Evolutionary conservation across 2,329 filamentous ascomycete species (phyloP), one percentile per base, ranked within the genome.

Genomic region (Colletotrichum sp.): DNA sequence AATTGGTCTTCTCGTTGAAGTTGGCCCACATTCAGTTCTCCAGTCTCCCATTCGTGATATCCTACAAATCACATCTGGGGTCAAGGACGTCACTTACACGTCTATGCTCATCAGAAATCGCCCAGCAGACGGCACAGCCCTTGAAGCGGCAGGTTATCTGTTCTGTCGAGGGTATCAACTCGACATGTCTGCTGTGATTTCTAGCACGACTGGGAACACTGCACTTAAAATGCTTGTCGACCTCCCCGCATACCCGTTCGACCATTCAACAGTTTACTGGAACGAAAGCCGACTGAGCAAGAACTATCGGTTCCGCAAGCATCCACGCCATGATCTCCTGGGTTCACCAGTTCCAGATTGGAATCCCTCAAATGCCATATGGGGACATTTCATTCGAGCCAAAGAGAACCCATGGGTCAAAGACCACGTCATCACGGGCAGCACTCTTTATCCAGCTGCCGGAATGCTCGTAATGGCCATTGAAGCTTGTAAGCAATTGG

Each of bases 161-260:
- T 61, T 61, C 28, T 32, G 57, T 10, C 24, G 26, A 26, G 39
- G 28, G 16, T 18, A 52, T 24, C 39, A 48, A 12, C 39, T 48
- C 10, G 39, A 48, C 39, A 21, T 48, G 39, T 48, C 39, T 12
- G 13, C 24, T 10, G 32, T 57, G n/a, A n/a, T 32, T 28, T 15
- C 30, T 7, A 21, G n/a, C 18, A 24, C 65, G 9, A 10, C 30
- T 18, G 32, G 18, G 0, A 16, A 61, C 8, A 12, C 9, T 16
- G 10, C 10, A 3, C 60, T 32, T 0, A 13, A 43, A 32, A 21
- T 28, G 80, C 43, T 91, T 4, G 78, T 82, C 2, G 86, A 87
- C 74, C 79, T 91, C 28, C 89, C 89, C 2, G 82, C 85, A 2
- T 91, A 91, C 74, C 85, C 87, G 3, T 91, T 89, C 88, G 89